These are phyloP conservation scores for Xerocomellus amylosporus DNA, from an alignment of 768 basidiomycete genomes.

Conservation along the genomic window DNA sequence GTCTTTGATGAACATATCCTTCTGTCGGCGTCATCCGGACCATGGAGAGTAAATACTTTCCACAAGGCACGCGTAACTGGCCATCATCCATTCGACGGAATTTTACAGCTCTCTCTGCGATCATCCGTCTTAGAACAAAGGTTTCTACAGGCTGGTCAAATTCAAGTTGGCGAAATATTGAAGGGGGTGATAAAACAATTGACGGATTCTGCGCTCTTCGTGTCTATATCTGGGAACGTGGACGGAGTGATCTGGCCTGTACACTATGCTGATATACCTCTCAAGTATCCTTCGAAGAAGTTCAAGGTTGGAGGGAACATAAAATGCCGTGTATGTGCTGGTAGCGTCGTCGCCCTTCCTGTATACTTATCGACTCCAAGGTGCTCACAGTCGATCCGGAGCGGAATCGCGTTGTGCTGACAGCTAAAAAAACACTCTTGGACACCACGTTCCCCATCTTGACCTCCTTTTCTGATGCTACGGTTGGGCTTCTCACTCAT, in stretches of 20 bases:
- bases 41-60: conserved; percentile 75
- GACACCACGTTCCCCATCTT: conserved; percentile 76
- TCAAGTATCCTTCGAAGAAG: conserved; percentile 89
- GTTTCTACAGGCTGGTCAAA: conserved; percentile 79
- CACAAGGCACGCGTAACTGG: conserved; percentile 89
- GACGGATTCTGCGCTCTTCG: conserved; percentile 76
- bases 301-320: conserved; percentile 82
- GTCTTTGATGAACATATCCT: conserved; percentile 87
- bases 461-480: conserved; percentile 60
- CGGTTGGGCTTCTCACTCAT: conserved; percentile 69
- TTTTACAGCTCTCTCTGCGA: conserved; percentile 85
- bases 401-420: conserved; percentile 77
- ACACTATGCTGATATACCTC: conserved; percentile 91
- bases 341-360: not conserved
- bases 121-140: conserved; percentile 79
- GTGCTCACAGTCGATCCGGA: conserved; percentile 81
- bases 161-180: conserved; percentile 81
- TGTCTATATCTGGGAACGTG: conserved; percentile 81
- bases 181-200: conserved; percentile 88
- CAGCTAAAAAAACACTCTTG: conserved; percentile 87
- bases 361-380: conserved; percentile 35
- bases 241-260: conserved; percentile 93
- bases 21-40: conserved; percentile 65
- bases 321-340: conserved; percentile 72
- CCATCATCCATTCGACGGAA: conserved; percentile 79